These are phyloP conservation scores for Helianthus tuberosus DNA, from an alignment of 129 eudicot species.

Conservation along the genomic window DNA sequence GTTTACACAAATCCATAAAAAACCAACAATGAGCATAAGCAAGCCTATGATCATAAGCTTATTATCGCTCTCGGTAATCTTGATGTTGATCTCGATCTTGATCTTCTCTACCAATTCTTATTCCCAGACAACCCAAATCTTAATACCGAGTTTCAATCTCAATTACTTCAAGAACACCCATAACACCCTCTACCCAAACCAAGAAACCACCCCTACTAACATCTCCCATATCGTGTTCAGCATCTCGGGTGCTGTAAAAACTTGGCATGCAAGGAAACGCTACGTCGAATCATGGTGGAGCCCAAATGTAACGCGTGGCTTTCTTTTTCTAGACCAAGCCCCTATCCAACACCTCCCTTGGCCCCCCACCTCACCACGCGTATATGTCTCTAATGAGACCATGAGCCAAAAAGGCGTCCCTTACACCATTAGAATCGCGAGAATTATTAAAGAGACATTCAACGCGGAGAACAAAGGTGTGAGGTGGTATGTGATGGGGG, in stretches of 20 bases:
- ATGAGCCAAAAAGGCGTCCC: slow-evolving; percentile 29
- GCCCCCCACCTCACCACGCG: slow-evolving; percentile 56
- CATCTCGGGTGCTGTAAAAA: slow-evolving; percentile 42
- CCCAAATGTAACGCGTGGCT: slow-evolving; percentile 59
- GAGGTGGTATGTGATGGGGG: slow-evolving; percentile 76
- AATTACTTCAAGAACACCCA: slow-evolving; percentile 32
- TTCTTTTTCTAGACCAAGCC: slow-evolving; percentile 45
- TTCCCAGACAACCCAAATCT: slow-evolving; percentile 38
- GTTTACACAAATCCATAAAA: slow-evolving; percentile 17
- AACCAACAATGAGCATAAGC: slow-evolving; percentile 31
- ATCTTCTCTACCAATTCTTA: slow-evolving; percentile 34
- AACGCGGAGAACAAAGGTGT: slow-evolving; percentile 32
- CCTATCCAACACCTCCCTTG: slow-evolving; percentile 59
- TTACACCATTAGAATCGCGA: slow-evolving; percentile 45
- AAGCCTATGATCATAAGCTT: slow-evolving; percentile 35
- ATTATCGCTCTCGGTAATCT: slow-evolving; percentile 30
- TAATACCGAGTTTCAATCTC: slow-evolving; percentile 29
- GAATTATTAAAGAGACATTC: slow-evolving; percentile 46
- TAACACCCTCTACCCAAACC: slow-evolving; percentile 12
- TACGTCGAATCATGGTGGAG: slow-evolving; percentile 76
- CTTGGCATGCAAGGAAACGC: slow-evolving; percentile 42
- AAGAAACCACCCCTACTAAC: slow-evolving; percentile 37
- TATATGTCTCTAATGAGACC: slow-evolving; percentile 34
- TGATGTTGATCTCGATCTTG: slow-evolving; percentile 23
- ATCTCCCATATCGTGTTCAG: slow-evolving; percentile 58